Base-by-base conservation (phyloP, 306 rosid genomes). In the Pyrus communis region DNA sequence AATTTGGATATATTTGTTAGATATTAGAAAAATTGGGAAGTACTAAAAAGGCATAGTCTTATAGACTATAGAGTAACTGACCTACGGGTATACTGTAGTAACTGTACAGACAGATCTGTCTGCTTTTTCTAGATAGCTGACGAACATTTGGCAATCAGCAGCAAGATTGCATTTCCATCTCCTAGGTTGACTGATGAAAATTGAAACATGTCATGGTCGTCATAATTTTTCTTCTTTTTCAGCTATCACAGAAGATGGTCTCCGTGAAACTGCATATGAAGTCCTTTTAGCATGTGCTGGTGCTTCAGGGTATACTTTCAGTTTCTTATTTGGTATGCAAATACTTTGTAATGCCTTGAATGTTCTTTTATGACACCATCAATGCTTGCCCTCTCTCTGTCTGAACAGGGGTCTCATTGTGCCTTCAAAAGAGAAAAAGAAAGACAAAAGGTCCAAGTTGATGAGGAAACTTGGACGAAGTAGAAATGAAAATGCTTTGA, bases 221-320 rank as follows among this genome's bases (percentile, higher is more conserved):
- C 42, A 27, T 55, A 38, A 18, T 43, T 64, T 75, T 82, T 65
- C 75, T 33, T 86, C 69, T 80, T 78, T 80, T 73, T 77, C 62
- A 95, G 99, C 97, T 38, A 74, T 92, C 80, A 82, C 89, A 70
- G 97, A 95, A 64, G 99, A 92, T 73, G 99, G 92, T 72, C 91
- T 95, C 71, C 91, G 97, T 70, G 99, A 95, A 88, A 92, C 93
- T 49, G 96, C 97, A 77, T 95, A 89, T 54, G 99, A 95, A 82
- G 58, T 95, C 78, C 97, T 95, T 43, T 86, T 95, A 87, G 99
- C 96, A 67, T 92, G 99, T 87, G 99, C 99, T 80, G 99, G 99
- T 76, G 96, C 99, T 75, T 84, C 92, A 67, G 97, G 99, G 99
- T 95, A 89, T 67, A 81, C 58, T 79, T 33, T 72, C 38, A 17